Conservation (phyloP, 2,329 filamentous ascomycete genomes). For the Grosmannia clavigera region DNA sequence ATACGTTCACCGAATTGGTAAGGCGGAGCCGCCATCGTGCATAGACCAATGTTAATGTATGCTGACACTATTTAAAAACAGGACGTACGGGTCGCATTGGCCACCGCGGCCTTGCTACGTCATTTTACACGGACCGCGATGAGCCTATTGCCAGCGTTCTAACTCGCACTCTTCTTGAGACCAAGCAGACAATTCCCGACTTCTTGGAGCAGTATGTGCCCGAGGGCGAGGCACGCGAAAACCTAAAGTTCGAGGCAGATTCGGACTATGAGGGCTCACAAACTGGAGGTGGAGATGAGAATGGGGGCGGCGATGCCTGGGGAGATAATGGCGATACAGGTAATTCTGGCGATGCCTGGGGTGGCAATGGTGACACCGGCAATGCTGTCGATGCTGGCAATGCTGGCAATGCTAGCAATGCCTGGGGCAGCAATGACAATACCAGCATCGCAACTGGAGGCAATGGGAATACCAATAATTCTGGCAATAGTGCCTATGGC, state of each 20-base stretch:
- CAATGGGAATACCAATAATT: neutral
- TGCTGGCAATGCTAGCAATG: neutral
- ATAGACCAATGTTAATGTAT: neutral
- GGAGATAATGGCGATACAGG: neutral
- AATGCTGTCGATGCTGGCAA: neutral
- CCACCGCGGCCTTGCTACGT: constrained; percentile 72
- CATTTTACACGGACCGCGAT: constrained; percentile 75
- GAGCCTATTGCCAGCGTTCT: constrained; percentile 60
- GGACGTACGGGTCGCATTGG: constrained; percentile 91
- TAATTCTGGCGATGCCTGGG: neutral
- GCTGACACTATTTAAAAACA: constrained; percentile 19
- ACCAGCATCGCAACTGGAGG: neutral
- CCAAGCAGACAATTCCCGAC: constrained; percentile 64
- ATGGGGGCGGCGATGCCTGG: constrained; percentile 7
- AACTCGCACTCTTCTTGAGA: constrained; percentile 72
- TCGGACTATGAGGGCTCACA: constrained; percentile 33
- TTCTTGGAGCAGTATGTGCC: constrained; percentile 60
- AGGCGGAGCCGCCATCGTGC: constrained; percentile 15
- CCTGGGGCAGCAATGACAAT: neutral
- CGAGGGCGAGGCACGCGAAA: constrained; percentile 32
- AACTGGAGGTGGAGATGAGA: constrained; percentile 9
- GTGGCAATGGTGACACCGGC: constrained; percentile 6
- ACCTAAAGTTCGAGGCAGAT: constrained; percentile 43
- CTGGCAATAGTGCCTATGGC: neutral
- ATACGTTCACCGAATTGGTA: constrained; percentile 90